Evolutionary conservation across 1,139 yeast species (phyloP).

Genomic region (Suhomyces chickasaworum): DNA sequence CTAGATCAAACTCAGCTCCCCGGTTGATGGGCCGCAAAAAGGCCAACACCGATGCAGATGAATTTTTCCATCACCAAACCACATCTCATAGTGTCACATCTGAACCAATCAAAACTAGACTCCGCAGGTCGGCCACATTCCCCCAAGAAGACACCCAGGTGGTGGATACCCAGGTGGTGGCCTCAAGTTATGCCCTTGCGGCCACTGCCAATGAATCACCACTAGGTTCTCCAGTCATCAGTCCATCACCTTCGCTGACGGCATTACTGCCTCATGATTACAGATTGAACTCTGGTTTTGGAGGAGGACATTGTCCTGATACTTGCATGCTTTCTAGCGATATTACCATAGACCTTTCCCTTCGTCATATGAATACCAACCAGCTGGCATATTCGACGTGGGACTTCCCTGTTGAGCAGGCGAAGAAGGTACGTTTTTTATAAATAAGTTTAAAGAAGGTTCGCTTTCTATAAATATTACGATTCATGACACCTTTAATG

Average conservation of each 20-base stretch:
- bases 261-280: not conserved
- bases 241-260: not conserved
- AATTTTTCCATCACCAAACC: not conserved
- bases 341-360: constrained; percentile 15
- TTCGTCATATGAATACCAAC: constrained; percentile 11
- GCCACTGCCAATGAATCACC: constrained; percentile 7
- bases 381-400: constrained; percentile 16
- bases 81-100: not conserved
- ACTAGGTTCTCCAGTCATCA: not conserved
- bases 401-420: constrained; percentile 17
- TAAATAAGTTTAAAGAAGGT: constrained; percentile 12
- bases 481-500: not conserved
- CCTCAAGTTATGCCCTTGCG: constrained; percentile 15
- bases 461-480: constrained; percentile 6
- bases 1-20: constrained; percentile 2
- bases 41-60: not conserved
- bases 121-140: constrained; percentile 6
- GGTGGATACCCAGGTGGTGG: constrained; percentile 12
- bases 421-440: constrained; percentile 12
- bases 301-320: not conserved
- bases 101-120: not conserved
- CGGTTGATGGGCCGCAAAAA: constrained; percentile 2
- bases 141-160: constrained; percentile 4
- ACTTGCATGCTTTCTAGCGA: constrained; percentile 6
- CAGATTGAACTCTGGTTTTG: not conserved